A percentile compares a stretch with the other conserved stretches of the same genome.
phyloP scores from a whole-genome alignment of 2,329 filamentous ascomycete genomes.

The Xylaria sp. region DNA sequence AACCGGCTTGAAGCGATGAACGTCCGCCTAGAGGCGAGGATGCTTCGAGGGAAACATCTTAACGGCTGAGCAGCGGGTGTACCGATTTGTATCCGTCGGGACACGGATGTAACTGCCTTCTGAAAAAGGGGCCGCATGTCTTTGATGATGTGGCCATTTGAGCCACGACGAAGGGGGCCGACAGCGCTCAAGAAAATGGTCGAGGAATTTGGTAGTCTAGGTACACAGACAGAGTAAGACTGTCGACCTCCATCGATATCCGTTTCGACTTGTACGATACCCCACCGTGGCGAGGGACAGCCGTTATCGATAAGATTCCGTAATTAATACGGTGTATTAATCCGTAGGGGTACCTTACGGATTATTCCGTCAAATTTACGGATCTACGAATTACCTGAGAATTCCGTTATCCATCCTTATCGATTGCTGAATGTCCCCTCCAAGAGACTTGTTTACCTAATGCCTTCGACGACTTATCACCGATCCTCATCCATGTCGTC shows the following conservation, averaged over 20 bases:
- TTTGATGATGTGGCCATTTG: constrained; percentile 25
- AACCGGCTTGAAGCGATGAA: constrained; percentile 64
- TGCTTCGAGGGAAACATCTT: constrained; percentile 44
- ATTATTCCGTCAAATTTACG: too few relatives aligned
- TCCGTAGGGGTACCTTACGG: too few relatives aligned
- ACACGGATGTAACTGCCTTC: constrained; percentile 23
- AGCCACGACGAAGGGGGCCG: constrained; percentile 6
- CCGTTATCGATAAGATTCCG: too few relatives aligned
- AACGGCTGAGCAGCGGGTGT: constrained; percentile 30
- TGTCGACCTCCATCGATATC: too few relatives aligned
- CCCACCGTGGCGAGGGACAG: too few relatives aligned
- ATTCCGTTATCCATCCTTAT: neutral
- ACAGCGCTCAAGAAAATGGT: neutral
- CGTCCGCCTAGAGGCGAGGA: constrained; percentile 43
- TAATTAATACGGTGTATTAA: too few relatives aligned
- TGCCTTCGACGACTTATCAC: neutral
- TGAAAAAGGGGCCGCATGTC: constrained; percentile 28
- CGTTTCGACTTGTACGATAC: too few relatives aligned
- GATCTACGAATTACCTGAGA: too few relatives aligned
- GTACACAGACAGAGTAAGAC: too few relatives aligned
- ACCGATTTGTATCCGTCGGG: constrained; percentile 29
- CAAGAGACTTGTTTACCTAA: neutral
- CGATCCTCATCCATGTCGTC: neutral
- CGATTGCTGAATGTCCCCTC: neutral
- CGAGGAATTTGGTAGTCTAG: too few relatives aligned